Conservation (phyloP, 2,329 filamentous ascomycete species). For the Aureobasidium leucospermi region DNA sequence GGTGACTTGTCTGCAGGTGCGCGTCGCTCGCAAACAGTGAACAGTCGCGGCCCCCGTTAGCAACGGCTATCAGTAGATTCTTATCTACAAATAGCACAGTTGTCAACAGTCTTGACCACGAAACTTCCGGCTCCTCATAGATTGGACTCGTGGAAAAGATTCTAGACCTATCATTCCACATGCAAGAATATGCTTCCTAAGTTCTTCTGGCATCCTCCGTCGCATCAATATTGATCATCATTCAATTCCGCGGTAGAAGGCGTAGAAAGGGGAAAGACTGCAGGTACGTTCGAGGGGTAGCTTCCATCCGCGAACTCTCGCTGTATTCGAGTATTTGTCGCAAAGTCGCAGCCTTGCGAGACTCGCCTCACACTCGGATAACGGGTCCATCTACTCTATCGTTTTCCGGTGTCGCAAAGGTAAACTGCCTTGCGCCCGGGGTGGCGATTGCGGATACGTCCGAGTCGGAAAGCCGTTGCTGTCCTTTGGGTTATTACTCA, state of each 20-base stretch:
- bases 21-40: neutral
- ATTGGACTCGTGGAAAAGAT: neutral
- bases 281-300: neutral
- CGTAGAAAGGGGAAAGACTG: neutral
- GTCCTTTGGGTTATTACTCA: neutral
- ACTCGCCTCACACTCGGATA: neutral
- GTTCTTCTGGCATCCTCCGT: neutral
- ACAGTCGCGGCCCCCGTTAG: neutral
- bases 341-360: slow-evolving; percentile 1
- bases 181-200: neutral
- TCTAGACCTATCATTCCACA: neutral
- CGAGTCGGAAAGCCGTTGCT: neutral
- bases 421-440: neutral
- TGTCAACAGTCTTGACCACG: neutral
- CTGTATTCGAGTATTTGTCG: neutral
- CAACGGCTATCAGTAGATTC: slow-evolving; percentile 7
- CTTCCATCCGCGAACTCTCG: neutral
- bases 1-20: slow-evolving; percentile 3
- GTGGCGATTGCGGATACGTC: neutral
- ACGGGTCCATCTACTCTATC: neutral
- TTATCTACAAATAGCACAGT: slow-evolving; percentile 5
- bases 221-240: neutral
- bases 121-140: slow-evolving; percentile 4
- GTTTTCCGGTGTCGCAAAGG: slow-evolving; percentile 1
- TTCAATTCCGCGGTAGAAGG: neutral